Evolutionary conservation across 495 filamentous ascomycete genomes (phyloP).

Genomic region (Aspergillus cristatus): DNA sequence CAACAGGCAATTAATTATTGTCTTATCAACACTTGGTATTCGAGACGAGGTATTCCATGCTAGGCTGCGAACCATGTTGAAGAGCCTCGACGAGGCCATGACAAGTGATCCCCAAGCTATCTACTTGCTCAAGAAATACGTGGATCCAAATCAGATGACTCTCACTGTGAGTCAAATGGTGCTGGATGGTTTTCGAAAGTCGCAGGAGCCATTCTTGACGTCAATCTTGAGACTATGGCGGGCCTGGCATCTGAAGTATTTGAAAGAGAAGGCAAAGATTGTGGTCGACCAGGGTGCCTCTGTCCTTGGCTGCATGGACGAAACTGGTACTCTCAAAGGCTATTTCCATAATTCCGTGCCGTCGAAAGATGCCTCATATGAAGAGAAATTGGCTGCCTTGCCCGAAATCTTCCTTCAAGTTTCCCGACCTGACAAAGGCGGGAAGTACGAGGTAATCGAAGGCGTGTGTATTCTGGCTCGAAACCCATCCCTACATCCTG

Average conservation of each 20-base stretch:
- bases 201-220: constrained; percentile 70
- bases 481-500: constrained; percentile 91
- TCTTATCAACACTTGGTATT: constrained; percentile 72
- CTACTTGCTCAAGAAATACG: constrained; percentile 54
- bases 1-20: constrained; percentile 81
- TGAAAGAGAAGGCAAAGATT: constrained; percentile 92
- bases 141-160: constrained; percentile 83
- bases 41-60: constrained; percentile 53
- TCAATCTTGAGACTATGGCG: constrained; percentile 69
- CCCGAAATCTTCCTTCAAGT: constrained; percentile 90
- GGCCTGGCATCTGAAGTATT: constrained; percentile 69
- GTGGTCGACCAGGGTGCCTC: constrained; percentile 74
- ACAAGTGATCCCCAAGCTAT: constrained; percentile 51
- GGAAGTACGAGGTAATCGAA: constrained; percentile 54
- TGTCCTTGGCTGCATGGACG: constrained; percentile 82
- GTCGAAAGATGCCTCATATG: constrained; percentile 13
- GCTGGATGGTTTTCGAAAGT: constrained; percentile 64
- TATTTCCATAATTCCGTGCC: constrained; percentile 36
- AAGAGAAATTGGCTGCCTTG: constrained; percentile 39
- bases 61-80: constrained; percentile 57
- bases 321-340: constrained; percentile 66
- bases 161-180: constrained; percentile 66
- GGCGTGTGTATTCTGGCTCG: constrained; percentile 78
- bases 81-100: constrained; percentile 59
- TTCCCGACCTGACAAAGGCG: constrained; percentile 38